A percentile compares a stretch with the other conserved stretches of the same genome.
Evolutionary conservation across 179 eudicot genomes (phyloP).

Genomic region (Sideroxylon spinosum): DNA sequence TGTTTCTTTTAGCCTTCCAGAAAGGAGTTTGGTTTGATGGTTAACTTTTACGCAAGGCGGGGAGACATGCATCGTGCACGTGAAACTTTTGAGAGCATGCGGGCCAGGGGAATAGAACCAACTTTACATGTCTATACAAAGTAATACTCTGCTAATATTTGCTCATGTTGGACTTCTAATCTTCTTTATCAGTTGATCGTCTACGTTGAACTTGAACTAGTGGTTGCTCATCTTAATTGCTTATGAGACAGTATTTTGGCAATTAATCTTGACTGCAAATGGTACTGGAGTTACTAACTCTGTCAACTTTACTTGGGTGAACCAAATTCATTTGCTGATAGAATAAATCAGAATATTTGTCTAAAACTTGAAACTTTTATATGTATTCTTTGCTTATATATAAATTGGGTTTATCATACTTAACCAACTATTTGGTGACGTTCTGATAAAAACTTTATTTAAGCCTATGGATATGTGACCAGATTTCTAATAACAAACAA

Average conservation of each 20-base stretch:
- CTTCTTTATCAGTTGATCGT: not conserved
- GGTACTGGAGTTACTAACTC: not conserved
- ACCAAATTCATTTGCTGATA: not conserved
- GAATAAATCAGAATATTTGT: not conserved
- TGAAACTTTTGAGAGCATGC: conserved; percentile 86
- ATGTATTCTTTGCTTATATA: not conserved
- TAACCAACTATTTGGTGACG: not conserved
- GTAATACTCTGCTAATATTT: conserved; percentile 28
- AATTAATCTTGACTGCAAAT: not conserved
- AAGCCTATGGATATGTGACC: not conserved
- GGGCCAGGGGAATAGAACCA: conserved; percentile 95
- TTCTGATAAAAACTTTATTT: conserved; percentile 7
- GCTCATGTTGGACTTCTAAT: not conserved
- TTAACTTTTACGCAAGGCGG: conserved; percentile 82
- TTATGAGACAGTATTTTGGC: not conserved
- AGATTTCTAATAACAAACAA: not conserved
- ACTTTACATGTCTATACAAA: conserved; percentile 77
- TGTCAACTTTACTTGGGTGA: not conserved
- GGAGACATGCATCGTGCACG: conserved; percentile 98
- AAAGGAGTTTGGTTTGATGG: conserved; percentile 89
- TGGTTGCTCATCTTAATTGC: not conserved
- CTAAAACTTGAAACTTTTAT: not conserved
- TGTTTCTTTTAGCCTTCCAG: conserved; percentile 73
- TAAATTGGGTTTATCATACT: not conserved
- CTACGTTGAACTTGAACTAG: conserved; percentile 2